Conservation (phyloP, 257 asterid species). For the Nicotiana attenuata region DNA sequence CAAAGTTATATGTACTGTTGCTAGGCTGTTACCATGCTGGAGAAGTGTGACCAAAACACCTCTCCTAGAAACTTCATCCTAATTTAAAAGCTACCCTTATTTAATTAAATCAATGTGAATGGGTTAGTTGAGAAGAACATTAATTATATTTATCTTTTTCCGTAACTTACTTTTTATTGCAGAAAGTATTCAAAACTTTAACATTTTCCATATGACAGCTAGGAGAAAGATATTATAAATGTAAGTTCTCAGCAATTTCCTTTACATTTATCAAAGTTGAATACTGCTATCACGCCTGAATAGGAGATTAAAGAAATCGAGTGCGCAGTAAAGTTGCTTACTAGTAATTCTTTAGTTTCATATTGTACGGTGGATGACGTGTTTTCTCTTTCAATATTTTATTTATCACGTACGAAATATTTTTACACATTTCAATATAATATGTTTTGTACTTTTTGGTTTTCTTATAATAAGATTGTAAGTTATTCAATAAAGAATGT, state of each 20-base stretch:
- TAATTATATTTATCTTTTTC: background rate
- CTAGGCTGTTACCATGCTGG: slow-evolving; percentile 18
- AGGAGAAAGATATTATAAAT: background rate
- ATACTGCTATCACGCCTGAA: background rate
- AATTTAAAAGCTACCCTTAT: background rate
- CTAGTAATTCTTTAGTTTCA: background rate
- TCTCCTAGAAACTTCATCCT: slow-evolving; percentile 13
- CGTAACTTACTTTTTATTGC: background rate
- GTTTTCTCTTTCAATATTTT: too few species aligned
- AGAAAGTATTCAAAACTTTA: background rate
- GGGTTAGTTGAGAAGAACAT: background rate
- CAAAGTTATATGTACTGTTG: background rate
- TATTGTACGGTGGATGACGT: background rate
- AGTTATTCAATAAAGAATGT: too few species aligned
- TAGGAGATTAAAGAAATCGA: background rate
- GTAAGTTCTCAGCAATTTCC: slow-evolving; percentile 8
- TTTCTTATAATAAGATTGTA: too few species aligned
- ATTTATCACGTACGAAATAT: too few species aligned
- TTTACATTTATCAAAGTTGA: background rate
- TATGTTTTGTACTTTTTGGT: too few species aligned
- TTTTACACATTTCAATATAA: too few species aligned
- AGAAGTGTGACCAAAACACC: background rate
- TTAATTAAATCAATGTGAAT: background rate
- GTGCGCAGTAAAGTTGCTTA: slow-evolving; percentile 5
- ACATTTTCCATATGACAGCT: slow-evolving; percentile 4